Evolutionary conservation across 2,329 filamentous ascomycete genomes (phyloP), one percentile per base, ranked within the genome.

Genomic region (Fusarium sp.): DNA sequence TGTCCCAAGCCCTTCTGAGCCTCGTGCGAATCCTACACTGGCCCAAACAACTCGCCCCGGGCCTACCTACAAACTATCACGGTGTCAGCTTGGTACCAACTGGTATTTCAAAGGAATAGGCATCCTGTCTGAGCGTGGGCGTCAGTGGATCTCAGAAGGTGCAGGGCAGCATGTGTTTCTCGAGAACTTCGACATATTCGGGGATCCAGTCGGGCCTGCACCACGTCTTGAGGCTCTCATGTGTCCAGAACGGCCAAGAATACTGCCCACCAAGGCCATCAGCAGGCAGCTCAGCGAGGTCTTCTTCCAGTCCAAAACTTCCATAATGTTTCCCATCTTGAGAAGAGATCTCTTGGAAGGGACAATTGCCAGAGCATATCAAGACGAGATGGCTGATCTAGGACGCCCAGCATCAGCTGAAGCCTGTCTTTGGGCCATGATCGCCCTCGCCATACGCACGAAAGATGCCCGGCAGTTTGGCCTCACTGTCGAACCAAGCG

Each of bases 41-140:
- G 19, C 6, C 40, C 45, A 24, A 42, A 34, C 36, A 36, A 32
- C 10, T 5, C 45, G 34, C 2, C 10, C 43, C 5, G 59, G 60
- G n/a, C 24, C 58, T 13, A 26, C 46, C 46, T 45, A 34, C 58
- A 64, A 35, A 41, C 35, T 61, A 22, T 50, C 47, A 1, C 54
- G 58, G 13, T 61, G 62, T 10, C 62, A 65, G 22, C 44, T 55
- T 11, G 62, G 62, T 5, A 65, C 48, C 3, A 65, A 65, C 8
- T 66, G 62, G 62, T 65, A 65, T 3, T 65, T 65, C 7, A 65
- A 65, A 22, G 62, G 62, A 5, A 58, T 65, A 12, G 62, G 62
- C 0, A 66, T 65, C 7, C 12, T 65, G 1, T 65, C 62, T 11
- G 39, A 50, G 15, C 49, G 62, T 4, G 62, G 62, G 2, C 44